Percentiles rank a stretch among this genome's conserved stretches.
Conservation (phyloP, 768 basidiomycete species). For the Trametes cingulata region DNA sequence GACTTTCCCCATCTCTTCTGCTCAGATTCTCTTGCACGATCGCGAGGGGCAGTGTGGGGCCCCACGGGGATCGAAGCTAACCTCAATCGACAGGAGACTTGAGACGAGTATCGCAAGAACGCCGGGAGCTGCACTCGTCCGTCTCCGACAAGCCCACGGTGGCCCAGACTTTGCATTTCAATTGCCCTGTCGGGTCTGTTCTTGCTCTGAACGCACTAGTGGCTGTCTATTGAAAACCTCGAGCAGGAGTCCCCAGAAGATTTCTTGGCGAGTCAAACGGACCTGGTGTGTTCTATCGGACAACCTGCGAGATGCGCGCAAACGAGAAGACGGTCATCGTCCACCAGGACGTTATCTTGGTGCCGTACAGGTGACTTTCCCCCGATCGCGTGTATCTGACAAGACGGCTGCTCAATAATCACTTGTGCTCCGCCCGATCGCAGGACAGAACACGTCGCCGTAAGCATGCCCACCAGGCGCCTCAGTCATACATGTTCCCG, state of each 20-base stretch:
- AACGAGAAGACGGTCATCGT: constrained; percentile 68
- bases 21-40: neutral
- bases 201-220: neutral
- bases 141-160: too few relatives aligned
- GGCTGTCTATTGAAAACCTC: neutral
- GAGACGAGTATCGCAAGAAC: neutral
- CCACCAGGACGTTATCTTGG: constrained; percentile 68
- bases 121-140: neutral
- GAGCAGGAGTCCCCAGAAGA: neutral
- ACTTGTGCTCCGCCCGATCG: neutral
- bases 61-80: constrained; percentile 14
- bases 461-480: constrained; percentile 13
- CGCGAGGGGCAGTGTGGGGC: constrained; percentile 10
- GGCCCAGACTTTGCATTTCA: neutral
- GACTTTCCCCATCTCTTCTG: neutral
- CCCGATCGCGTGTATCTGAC: neutral
- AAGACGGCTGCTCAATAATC: neutral
- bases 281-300: neutral
- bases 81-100: neutral
- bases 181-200: neutral
- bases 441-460: constrained; percentile 45
- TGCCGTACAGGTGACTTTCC: constrained; percentile 68
- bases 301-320: constrained; percentile 51
- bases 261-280: neutral
- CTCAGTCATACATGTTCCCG: neutral